Evolutionary conservation across 495 filamentous ascomycete species (phyloP).

Genomic region (Astrothelium macrocarpum): DNA sequence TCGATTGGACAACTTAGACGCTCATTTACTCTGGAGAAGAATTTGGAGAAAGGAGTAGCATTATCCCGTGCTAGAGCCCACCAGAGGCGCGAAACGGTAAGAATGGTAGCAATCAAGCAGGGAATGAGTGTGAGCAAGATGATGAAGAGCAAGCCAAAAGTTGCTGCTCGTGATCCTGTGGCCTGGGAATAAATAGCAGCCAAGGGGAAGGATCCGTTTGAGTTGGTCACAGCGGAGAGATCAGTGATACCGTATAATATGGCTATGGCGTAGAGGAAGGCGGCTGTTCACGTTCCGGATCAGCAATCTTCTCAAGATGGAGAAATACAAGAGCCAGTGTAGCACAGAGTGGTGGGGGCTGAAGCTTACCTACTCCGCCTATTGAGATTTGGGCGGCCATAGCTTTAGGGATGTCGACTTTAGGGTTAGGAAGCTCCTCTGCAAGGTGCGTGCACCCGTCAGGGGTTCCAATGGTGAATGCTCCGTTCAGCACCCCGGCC

Average conservation of each 20-base stretch:
- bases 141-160: slow-evolving; percentile 60
- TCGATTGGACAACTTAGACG: slow-evolving; percentile 55
- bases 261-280: slow-evolving; percentile 65
- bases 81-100: slow-evolving; percentile 73
- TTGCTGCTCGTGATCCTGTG: slow-evolving; percentile 48
- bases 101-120: slow-evolving; percentile 55
- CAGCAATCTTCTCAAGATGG: not conserved
- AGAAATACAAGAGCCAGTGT: slow-evolving; percentile 22
- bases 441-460: slow-evolving; percentile 62
- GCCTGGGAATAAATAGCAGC: slow-evolving; percentile 73
- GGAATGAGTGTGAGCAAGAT: slow-evolving; percentile 55
- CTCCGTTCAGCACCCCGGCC: slow-evolving; percentile 74
- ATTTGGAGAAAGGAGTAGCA: slow-evolving; percentile 44
- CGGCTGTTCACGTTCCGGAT: slow-evolving; percentile 34
- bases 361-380: slow-evolving; percentile 23
- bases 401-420: slow-evolving; percentile 51
- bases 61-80: slow-evolving; percentile 76
- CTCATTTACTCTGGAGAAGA: slow-evolving; percentile 41
- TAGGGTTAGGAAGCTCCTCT: slow-evolving; percentile 67
- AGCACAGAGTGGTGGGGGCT: slow-evolving; percentile 35
- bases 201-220: slow-evolving; percentile 56
- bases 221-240: slow-evolving; percentile 47
- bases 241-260: slow-evolving; percentile 63
- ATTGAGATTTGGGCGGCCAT: slow-evolving; percentile 38
- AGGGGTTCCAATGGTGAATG: slow-evolving; percentile 75